Base-by-base conservation (phyloP, 2,329 filamentous ascomycete genomes). In the Ophiosphaerella herpotricha region DNA sequence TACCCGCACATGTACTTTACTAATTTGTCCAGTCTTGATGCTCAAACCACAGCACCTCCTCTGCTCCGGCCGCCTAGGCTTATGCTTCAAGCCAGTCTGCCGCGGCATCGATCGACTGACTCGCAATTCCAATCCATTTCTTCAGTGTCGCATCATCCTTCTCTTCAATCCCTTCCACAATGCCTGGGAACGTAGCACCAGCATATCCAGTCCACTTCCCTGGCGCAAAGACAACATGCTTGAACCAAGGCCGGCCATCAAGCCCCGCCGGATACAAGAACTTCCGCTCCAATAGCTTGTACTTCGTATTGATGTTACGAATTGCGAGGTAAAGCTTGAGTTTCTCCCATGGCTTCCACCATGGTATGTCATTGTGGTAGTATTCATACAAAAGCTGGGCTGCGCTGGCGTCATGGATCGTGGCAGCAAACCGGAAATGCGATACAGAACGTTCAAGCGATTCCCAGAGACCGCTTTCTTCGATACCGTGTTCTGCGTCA, bases 141-240 rank as follows among this genome's bases (percentile, higher is more conserved):
- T 59, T 53, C 7, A 75, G 63, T 5, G 53, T 60, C 7, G 43
- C 63, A 35, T 60, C 57, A 66, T 82, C 75, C 2, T 71, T 69
- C 38, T 76, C 79, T 24, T 85, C 82, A 39, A 87, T 75, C 43
- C 79, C 82, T 68, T 87, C 85, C 5, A 85, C 80, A n/a, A 87
- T 71, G 1, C 84, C 83, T 1, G 85, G 85, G 60, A 83, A 87
- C 7, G 84, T 85, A 4, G 82, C 85, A 3, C 91, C 92, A 0
- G 91, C 79, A 72, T 97, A 97, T 0, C 92, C 92, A 0, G 91
- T 96, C 91, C 91, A 96, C 40, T 93, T 72, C 0, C 92, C 92
- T 0, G 92, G 92, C 1, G 92, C 92, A 74, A 95, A 97, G 1
- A 97, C 88, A 2, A 96, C 88, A 66, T 97, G 93, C 77, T 97